phyloP scores from a whole-genome alignment of 108 stramenopile species.

The Pseudonitzschia multiseries region DNA sequence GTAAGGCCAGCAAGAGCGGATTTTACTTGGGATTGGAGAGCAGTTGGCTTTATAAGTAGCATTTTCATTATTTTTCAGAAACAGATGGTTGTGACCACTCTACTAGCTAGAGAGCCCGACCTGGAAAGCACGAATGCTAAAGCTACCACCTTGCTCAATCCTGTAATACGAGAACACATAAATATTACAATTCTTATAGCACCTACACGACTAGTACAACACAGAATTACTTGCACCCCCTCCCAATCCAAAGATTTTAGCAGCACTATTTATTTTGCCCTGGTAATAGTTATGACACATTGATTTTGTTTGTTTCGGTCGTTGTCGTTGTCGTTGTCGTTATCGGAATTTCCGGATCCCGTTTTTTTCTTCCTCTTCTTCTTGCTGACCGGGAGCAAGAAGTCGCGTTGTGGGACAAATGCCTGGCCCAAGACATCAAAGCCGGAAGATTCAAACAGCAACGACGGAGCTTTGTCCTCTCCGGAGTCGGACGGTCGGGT shows the following conservation, averaged over 20 bases:
- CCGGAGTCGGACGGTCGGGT: slow-evolving; percentile 11
- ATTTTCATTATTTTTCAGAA: neutral
- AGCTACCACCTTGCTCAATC: no score
- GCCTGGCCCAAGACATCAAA: slow-evolving; percentile 33
- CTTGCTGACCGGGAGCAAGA: slow-evolving; percentile 26
- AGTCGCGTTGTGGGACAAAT: slow-evolving; percentile 31
- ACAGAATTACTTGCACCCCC: no score
- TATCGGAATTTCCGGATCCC: neutral
- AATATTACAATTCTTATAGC: no score
- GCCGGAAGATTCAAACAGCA: slow-evolving; percentile 16
- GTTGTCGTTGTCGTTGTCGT: no score
- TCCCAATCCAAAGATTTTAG: no score
- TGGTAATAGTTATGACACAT: slow-evolving; percentile 29
- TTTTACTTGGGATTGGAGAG: slow-evolving; percentile 71
- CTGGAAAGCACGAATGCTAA: neutral
- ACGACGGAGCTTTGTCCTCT: neutral
- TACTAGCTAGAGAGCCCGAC: neutral
- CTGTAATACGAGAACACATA: no score
- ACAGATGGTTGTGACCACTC: neutral
- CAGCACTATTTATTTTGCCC: slow-evolving; percentile 1
- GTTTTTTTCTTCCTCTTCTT: slow-evolving; percentile 23
- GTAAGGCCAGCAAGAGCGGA: slow-evolving; percentile 48
- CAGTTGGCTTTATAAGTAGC: slow-evolving; percentile 53
- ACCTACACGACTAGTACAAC: no score
- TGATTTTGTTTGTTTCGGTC: slow-evolving; percentile 10